Percentiles rank a stretch among this genome's conserved stretches.
Evolutionary conservation across 2,329 filamentous ascomycete species (phyloP).

Genomic region (Penicillium sp.): DNA sequence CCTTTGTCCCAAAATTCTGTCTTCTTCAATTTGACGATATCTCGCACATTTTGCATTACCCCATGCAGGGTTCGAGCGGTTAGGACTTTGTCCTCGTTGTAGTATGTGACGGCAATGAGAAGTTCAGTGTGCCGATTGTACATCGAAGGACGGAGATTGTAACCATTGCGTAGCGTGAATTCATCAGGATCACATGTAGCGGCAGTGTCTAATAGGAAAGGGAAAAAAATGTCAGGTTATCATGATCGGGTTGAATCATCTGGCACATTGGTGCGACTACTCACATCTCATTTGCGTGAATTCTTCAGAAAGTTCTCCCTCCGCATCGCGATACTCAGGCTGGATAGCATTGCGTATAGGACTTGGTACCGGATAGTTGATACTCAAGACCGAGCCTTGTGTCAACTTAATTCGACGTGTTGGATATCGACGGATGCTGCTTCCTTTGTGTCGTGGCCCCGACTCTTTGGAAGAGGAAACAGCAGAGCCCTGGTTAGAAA

Average conservation of each 20-base stretch:
- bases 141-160: constrained; percentile 93
- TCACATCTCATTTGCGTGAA: constrained; percentile 21
- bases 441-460: constrained; percentile 1
- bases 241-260: background rate
- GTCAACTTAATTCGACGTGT: constrained; percentile 18
- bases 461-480: constrained; percentile 4
- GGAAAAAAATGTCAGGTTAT: background rate
- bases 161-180: constrained; percentile 95
- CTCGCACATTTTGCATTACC: constrained; percentile 95
- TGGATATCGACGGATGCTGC: constrained; percentile 14
- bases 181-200: constrained; percentile 95
- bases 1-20: constrained; percentile 99
- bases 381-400: constrained; percentile 16
- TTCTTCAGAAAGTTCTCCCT: constrained; percentile 17
- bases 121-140: constrained; percentile 96
- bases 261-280: background rate
- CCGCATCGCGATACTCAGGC: constrained; percentile 14
- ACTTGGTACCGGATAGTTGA: constrained; percentile 18
- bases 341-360: constrained; percentile 18
- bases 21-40: constrained; percentile 96
- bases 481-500: constrained; percentile 7
- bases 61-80: constrained; percentile 86
- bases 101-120: constrained; percentile 93
- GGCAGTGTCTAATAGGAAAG: constrained; percentile 65
- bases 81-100: constrained; percentile 95